These are phyloP conservation scores for Kodamaea arcana DNA, from an alignment of 1,139 yeast species.

Conservation along the genomic window DNA sequence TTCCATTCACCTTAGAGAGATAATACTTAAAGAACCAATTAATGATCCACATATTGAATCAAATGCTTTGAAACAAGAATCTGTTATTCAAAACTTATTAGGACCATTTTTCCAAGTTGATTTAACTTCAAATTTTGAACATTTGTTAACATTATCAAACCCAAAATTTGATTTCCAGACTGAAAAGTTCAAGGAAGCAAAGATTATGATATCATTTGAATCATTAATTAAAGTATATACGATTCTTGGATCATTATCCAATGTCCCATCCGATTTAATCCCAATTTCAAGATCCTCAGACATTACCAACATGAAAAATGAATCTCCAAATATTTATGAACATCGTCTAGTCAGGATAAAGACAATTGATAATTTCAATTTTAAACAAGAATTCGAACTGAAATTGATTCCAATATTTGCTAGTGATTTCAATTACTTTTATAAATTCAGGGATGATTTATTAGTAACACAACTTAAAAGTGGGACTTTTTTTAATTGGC, in stretches of 20 bases:
- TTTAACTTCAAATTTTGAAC: constrained; percentile 20
- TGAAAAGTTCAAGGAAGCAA: constrained; percentile 13
- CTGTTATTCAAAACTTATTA: constrained; percentile 17
- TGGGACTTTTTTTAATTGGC: constrained; percentile 39
- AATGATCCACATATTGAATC: constrained; percentile 17
- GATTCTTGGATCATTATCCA: constrained; percentile 24
- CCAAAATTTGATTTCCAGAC: constrained; percentile 9
- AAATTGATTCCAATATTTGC: constrained; percentile 25
- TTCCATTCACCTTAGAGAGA: constrained; percentile 11
- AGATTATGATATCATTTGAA: constrained; percentile 26
- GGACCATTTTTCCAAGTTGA: constrained; percentile 21
- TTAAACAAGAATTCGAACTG: constrained; percentile 16
- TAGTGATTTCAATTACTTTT: constrained; percentile 27
- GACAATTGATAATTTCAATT: constrained; percentile 12
- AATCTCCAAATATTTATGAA: constrained; percentile 22
- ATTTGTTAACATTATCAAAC: constrained; percentile 22
- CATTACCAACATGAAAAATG: constrained; percentile 21
- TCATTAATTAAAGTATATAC: constrained; percentile 24
- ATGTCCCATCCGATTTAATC: constrained; percentile 19
- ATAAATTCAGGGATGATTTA: constrained; percentile 30
- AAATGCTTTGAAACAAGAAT: too few species aligned
- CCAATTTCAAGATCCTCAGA: constrained; percentile 21
- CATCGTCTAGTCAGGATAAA: constrained; percentile 11
- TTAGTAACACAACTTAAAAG: constrained; percentile 23
- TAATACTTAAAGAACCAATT: constrained; percentile 8